Percentiles rank a stretch among this genome's conserved stretches.
Evolutionary conservation across 2,329 filamentous ascomycete species (phyloP).

Genomic region (Bipolaris zeicola): DNA sequence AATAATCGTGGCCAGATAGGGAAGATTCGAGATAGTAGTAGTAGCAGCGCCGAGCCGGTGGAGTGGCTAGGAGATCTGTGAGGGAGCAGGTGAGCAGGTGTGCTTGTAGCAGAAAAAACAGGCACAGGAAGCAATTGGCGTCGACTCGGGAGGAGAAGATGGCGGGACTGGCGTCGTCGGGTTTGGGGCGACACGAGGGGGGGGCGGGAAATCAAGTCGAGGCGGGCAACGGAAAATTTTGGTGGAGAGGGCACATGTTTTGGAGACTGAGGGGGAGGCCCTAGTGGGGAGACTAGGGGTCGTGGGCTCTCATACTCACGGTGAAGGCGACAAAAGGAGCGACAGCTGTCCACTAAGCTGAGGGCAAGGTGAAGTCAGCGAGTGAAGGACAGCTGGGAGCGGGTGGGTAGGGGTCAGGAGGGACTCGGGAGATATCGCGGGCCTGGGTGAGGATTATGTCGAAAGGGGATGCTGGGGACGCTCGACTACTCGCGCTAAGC

Average conservation of each 20-base stretch:
- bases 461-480: slow-evolving; percentile 41
- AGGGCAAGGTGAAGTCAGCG: slow-evolving; percentile 33
- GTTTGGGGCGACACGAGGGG: slow-evolving; percentile 28
- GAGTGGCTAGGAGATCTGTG: slow-evolving; percentile 9
- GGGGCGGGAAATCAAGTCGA: slow-evolving; percentile 33
- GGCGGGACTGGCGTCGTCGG: slow-evolving; percentile 22
- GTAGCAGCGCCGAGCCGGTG: not conserved
- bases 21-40: slow-evolving; percentile 4
- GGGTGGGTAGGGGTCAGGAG: slow-evolving; percentile 19
- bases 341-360: slow-evolving; percentile 38
- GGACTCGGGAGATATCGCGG: slow-evolving; percentile 33
- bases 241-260: slow-evolving; percentile 36
- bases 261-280: slow-evolving; percentile 18
- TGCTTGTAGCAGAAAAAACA: not conserved
- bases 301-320: slow-evolving; percentile 9
- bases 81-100: slow-evolving; percentile 18
- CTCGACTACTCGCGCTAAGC: slow-evolving; percentile 35
- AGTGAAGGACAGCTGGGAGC: slow-evolving; percentile 32
- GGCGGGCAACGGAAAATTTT: slow-evolving; percentile 44
- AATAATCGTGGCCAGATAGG: slow-evolving; percentile 14
- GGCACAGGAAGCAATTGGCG: slow-evolving; percentile 19
- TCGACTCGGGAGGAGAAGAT: slow-evolving; percentile 12
- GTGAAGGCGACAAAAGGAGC: slow-evolving; percentile 35
- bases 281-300: slow-evolving; percentile 13
- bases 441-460: slow-evolving; percentile 28